A percentile compares a stretch with the other conserved stretches of the same genome.
phyloP scores from a whole-genome alignment of 1,284 basidiomycete genomes.

The Trichosporon faecale region DNA sequence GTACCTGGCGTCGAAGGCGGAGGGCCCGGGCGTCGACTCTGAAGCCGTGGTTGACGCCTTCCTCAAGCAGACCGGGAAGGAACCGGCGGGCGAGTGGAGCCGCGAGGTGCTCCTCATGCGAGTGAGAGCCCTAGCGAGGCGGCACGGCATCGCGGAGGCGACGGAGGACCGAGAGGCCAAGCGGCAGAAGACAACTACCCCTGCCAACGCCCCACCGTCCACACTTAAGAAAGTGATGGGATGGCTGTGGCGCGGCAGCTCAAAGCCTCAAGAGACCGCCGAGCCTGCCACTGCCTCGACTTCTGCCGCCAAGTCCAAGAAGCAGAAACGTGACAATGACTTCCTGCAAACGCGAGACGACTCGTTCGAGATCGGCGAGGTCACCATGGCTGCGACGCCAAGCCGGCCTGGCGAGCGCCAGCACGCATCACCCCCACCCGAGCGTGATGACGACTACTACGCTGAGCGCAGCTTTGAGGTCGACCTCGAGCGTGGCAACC shows the following conservation, averaged over 20 bases:
- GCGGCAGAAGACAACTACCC: neutral
- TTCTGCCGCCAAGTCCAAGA: neutral
- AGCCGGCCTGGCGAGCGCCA: slow-evolving; percentile 5
- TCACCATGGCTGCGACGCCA: slow-evolving; percentile 19
- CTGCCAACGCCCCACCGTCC: neutral
- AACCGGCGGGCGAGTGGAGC: slow-evolving; percentile 18
- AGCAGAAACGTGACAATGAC: neutral
- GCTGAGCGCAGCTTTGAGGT: slow-evolving; percentile 2
- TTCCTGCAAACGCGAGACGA: slow-evolving; percentile 14
- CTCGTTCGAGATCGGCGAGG: slow-evolving; percentile 15
- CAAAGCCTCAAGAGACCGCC: neutral
- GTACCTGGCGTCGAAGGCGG: neutral
- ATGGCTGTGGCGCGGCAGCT: neutral
- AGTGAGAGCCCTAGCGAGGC: neutral
- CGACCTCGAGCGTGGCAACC: neutral
- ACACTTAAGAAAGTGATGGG: slow-evolving; percentile 2
- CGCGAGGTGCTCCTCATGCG: slow-evolving; percentile 11
- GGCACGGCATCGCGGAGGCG: neutral
- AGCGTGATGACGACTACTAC: neutral
- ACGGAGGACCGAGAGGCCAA: neutral
- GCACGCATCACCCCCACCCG: neutral
- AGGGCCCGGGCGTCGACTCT: slow-evolving; percentile 10
- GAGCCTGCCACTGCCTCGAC: neutral
- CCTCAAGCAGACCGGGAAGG: slow-evolving; percentile 11
- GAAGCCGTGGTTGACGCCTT: slow-evolving; percentile 17